Base-by-base conservation (phyloP, 306 rosid genomes). In the Quercus robur region DNA sequence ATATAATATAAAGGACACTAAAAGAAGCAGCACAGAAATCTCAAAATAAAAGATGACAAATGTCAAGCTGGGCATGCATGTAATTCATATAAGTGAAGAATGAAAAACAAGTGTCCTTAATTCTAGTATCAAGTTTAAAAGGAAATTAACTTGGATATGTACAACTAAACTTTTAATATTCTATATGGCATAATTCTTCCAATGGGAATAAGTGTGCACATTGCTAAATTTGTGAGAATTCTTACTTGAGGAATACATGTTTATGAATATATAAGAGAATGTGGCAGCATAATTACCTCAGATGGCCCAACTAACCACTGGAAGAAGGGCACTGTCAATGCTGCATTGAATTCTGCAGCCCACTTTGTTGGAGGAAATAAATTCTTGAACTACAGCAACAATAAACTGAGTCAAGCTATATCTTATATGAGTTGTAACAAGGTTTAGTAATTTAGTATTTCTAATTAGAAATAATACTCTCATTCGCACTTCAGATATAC, bases 311-410 rank as follows among this genome's bases (percentile, higher is more conserved):
- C 99, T 56, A 94, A 79, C 99, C 99, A 95, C 63, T 90, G 91
- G 82, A 95, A 93, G 80, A 95, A 93, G 62, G 99, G 99, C 73
- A 95, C 98, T 14, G 99, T 95, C 66, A 93, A 71, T 55, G 93
- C 89, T 74, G 99, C 99, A 85, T 95, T 95, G 88, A 93, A 95
- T 82, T 95, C 99, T 30, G 91, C 94, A 77, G 98, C 97, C 99
- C 99, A 95, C 82, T 84, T 91, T 52, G 99, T 93, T 28, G 99
- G 99, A 3, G 98, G 99, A 85, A 95, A 95, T 35, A 93, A 77
- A 88, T 91, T 95, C 90, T 89, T 91, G 64, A 95, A 93, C 99
- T 93, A 94, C 87, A 88, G 26, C 19, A 31, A 35, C 23, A 66
- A 12, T 41, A 70, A 70, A 49, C 67, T 6, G 13, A 75, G 52